These are phyloP conservation scores for Rosa chinensis DNA, from an alignment of 306 rosid genomes.

Conservation along the genomic window DNA sequence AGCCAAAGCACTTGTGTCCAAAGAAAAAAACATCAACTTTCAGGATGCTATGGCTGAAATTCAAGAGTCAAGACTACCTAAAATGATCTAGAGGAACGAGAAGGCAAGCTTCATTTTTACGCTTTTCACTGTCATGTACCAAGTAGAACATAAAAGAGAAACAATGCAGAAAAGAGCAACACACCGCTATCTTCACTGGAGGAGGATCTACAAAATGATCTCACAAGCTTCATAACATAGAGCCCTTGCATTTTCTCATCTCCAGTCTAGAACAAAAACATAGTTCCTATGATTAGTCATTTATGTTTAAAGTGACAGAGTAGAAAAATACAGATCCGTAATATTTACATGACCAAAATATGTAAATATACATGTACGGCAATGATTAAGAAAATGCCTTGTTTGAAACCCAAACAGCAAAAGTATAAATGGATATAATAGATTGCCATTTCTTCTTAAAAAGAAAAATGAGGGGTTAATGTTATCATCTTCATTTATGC, in stretches of 20 bases:
- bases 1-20: not conserved
- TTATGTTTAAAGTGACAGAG: not conserved
- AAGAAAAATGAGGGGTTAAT: not conserved
- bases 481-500: not conserved
- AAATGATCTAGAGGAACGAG: constrained; percentile 1
- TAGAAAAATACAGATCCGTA: not conserved
- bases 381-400: not conserved
- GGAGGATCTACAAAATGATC: constrained; percentile 81
- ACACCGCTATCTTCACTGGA: constrained; percentile 59
- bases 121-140: not conserved
- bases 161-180: constrained; percentile 28
- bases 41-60: not conserved
- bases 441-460: not conserved
- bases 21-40: not conserved
- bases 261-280: constrained; percentile 50
- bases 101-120: not conserved
- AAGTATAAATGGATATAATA: not conserved
- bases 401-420: not conserved
- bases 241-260: constrained; percentile 86
- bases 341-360: not conserved
- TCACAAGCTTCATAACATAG: constrained; percentile 83
- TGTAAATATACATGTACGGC: not conserved
- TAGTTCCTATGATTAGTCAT: constrained; percentile 9
- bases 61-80: not conserved
- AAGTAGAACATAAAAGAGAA: not conserved